These are phyloP conservation scores for Escallonia herrerae DNA, from an alignment of 129 eudicot species.

Conservation along the genomic window DNA sequence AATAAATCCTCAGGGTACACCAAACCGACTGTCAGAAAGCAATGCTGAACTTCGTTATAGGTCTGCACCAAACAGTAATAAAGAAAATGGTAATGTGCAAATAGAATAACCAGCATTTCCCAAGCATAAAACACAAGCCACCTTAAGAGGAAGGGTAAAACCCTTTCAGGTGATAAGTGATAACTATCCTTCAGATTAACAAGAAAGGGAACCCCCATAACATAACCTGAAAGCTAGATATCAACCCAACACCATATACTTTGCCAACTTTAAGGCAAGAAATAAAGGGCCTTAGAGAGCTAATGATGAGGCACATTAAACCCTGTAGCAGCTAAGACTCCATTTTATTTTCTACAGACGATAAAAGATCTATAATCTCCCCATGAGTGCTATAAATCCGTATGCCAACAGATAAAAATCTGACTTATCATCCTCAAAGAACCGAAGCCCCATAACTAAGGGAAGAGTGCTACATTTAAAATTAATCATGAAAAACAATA, in stretches of 20 bases:
- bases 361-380: neutral
- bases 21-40: conserved; percentile 79
- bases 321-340: neutral
- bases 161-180: neutral
- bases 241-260: neutral
- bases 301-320: neutral
- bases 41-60: conserved; percentile 90
- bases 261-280: neutral
- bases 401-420: neutral
- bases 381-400: neutral
- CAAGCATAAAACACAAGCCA: neutral
- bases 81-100: conserved; percentile 12
- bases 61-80: conserved; percentile 56
- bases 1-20: conserved; percentile 89
- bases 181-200: neutral
- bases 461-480: too few relatives aligned
- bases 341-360: neutral
- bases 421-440: too few relatives aligned
- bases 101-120: neutral
- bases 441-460: too few relatives aligned
- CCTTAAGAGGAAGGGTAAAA: neutral
- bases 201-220: neutral
- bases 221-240: neutral
- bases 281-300: neutral
- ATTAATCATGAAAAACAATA: too few relatives aligned